Evolutionary conservation across 2,329 filamentous ascomycete genomes (phyloP), one percentile per base, ranked within the genome.

Genomic region (Myriosclerotinia scirpicola): DNA sequence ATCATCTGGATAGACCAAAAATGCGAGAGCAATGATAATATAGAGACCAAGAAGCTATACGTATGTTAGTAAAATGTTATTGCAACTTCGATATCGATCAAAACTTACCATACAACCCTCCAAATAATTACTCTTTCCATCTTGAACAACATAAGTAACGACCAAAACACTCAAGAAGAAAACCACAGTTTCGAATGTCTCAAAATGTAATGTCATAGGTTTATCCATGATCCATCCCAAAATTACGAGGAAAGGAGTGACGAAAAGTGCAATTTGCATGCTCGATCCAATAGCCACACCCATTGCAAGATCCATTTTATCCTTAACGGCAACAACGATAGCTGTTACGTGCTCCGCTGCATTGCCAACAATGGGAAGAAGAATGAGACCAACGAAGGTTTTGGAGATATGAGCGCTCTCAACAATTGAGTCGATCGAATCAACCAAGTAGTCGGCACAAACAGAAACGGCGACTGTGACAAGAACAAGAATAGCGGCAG

Each of bases 51-150:
- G 71, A 20, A 77, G 84, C 86, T 94, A 92, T 38, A 42, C 34
- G 50, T 3, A 59, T 67, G 46, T 54, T 50, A 62, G 62, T 38
- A 36, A 46, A 44, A 56, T n/a, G 40, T 6, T 36, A 34, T 44
- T n/a, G 17, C 34, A n/a, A 44, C 1, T 38, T 12, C n/a, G 8
- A 36, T 14, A 2, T 34, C 15, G 2, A n/a, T 34, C 9, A 15
- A 46, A 59, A 54, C 71, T 67, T 61, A 71, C 71, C 85, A 94
- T 90, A 54, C 89, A 89, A 58, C 91, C 91, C 77, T 94, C 91
- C 40, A 94, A 85, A 72, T 93, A 94, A 78, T 94, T 94, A n/a
- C 87, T 91, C 77, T 90, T 91, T 74, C 91, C 91, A 75, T 94
- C 91, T 76, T 91, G 89, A 61, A 93, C 88, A 2, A 85, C 90